A percentile compares a stretch with the other conserved stretches of the same genome.
phyloP scores from a whole-genome alignment of 805 yeast genomes.

The Sugiyamaella boreocaroliniensis region DNA sequence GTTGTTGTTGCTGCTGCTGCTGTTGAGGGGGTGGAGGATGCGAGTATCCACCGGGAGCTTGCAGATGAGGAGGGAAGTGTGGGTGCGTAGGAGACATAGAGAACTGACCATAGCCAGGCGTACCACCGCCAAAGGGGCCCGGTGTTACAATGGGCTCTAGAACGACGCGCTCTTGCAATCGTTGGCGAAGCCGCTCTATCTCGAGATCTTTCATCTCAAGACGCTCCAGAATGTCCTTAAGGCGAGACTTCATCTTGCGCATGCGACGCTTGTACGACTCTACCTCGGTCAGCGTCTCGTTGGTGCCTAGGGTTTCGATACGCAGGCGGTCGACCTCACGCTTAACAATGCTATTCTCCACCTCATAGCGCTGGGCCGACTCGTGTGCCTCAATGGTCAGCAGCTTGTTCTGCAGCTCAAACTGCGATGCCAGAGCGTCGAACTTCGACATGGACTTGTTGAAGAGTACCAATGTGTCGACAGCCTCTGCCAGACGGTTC shows the following conservation, averaged over 20 bases:
- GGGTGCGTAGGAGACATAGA: slow-evolving; percentile 4
- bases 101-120: background rate
- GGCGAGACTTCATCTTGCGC: slow-evolving; percentile 36
- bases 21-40: slow-evolving; percentile 6
- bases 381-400: slow-evolving; percentile 39
- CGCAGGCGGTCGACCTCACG: slow-evolving; percentile 42
- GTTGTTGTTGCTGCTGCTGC: background rate
- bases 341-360: slow-evolving; percentile 40
- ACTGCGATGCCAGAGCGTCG: slow-evolving; percentile 15
- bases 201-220: slow-evolving; percentile 41
- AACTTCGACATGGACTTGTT: slow-evolving; percentile 9
- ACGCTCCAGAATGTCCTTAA: slow-evolving; percentile 40
- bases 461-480: slow-evolving; percentile 8
- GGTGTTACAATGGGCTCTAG: background rate
- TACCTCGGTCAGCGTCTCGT: slow-evolving; percentile 21
- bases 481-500: slow-evolving; percentile 4
- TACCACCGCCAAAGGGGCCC: background rate
- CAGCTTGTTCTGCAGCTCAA: slow-evolving; percentile 35
- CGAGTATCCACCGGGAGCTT: background rate
- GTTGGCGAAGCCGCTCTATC: slow-evolving; percentile 35
- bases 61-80: slow-evolving; percentile 3
- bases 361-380: slow-evolving; percentile 41
- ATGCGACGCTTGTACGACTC: slow-evolving; percentile 34
- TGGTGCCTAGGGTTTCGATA: slow-evolving; percentile 22
- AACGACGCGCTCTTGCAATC: slow-evolving; percentile 23